Evolutionary conservation across 768 basidiomycete genomes (phyloP).

Genomic region (Russula earlei): DNA sequence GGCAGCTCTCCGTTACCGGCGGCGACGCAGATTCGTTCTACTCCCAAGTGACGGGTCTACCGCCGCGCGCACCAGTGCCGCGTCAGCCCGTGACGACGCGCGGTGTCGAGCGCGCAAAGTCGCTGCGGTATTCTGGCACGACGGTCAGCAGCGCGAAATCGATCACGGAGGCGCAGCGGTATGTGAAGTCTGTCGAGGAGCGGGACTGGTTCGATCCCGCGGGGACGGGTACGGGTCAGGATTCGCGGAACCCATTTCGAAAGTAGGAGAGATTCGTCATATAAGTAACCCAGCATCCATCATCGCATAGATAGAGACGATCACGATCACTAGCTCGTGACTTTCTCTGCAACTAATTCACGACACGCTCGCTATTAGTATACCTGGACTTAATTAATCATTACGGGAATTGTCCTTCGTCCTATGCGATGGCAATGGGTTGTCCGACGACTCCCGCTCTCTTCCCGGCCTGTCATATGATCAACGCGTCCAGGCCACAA

Average conservation of each 20-base stretch:
- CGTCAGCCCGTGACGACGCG: conserved; percentile 49
- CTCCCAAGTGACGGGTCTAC: conserved; percentile 57
- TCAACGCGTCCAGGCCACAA: too few species aligned
- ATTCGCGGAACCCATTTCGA: conserved; percentile 7
- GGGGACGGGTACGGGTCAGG: neutral
- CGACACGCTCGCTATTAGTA: too few species aligned
- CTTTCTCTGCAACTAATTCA: too few species aligned
- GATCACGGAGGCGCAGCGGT: conserved; percentile 51
- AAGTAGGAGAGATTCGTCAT: neutral
- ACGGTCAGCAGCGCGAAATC: conserved; percentile 31
- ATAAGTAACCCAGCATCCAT: too few species aligned
- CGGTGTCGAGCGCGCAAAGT: conserved; percentile 25
- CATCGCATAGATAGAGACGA: too few species aligned
- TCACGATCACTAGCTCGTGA: too few species aligned
- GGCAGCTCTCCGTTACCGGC: conserved; percentile 25
- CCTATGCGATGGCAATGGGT: too few species aligned
- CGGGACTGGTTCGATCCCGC: neutral
- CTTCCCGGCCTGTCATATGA: too few species aligned
- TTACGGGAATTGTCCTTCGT: too few species aligned
- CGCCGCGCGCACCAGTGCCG: conserved; percentile 55
- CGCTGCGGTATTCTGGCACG: conserved; percentile 42
- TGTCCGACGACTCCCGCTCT: too few species aligned
- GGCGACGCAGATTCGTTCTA: conserved; percentile 50
- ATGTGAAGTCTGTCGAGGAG: conserved; percentile 39
- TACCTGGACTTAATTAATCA: too few species aligned